Percentiles rank a stretch among this genome's conserved stretches.
These are phyloP conservation scores for Lomentospora prolificans DNA, from an alignment of 2,329 filamentous ascomycete genomes.

Conservation along the genomic window DNA sequence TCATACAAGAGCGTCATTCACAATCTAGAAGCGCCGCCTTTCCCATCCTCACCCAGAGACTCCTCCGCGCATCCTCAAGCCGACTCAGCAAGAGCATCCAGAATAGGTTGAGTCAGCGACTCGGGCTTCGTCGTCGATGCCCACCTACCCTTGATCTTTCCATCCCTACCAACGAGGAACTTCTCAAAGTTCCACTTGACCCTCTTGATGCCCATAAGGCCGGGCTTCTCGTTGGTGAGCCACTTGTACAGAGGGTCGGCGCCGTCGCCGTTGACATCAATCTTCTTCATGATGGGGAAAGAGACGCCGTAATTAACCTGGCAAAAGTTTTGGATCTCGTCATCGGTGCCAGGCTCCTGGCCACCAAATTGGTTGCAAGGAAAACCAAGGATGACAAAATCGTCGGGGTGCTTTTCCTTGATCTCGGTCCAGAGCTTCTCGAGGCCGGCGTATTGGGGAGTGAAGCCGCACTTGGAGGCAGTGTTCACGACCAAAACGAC, in stretches of 20 bases:
- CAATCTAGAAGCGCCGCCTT: background rate
- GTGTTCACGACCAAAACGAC: conserved; percentile 96
- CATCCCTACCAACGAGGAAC: conserved; percentile 81
- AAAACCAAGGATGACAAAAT: conserved; percentile 87
- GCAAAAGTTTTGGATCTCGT: conserved; percentile 77
- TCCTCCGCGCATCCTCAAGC: background rate
- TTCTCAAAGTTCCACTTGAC: conserved; percentile 99
- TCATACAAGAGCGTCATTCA: background rate
- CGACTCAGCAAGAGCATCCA: conserved; percentile 52
- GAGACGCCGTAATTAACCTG: conserved; percentile 88
- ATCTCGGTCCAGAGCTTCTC: conserved; percentile 82
- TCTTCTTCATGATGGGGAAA: conserved; percentile 87
- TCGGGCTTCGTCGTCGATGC: conserved; percentile 83
- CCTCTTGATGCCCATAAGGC: conserved; percentile 76
- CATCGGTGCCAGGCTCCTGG: conserved; percentile 79
- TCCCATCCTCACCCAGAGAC: background rate
- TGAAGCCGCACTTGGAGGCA: conserved; percentile 97
- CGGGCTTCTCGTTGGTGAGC: conserved; percentile 64
- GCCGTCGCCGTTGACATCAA: conserved; percentile 82
- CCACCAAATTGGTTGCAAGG: conserved; percentile 95
- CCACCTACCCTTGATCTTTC: conserved; percentile 78
- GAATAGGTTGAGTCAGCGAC: conserved; percentile 61
- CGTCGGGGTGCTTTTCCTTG: conserved; percentile 56
- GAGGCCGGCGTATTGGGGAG: conserved; percentile 83
- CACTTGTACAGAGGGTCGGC: conserved; percentile 74